phyloP scores from a whole-genome alignment of 202 grass and related monocot genomes.

The Eragrostis tef region DNA sequence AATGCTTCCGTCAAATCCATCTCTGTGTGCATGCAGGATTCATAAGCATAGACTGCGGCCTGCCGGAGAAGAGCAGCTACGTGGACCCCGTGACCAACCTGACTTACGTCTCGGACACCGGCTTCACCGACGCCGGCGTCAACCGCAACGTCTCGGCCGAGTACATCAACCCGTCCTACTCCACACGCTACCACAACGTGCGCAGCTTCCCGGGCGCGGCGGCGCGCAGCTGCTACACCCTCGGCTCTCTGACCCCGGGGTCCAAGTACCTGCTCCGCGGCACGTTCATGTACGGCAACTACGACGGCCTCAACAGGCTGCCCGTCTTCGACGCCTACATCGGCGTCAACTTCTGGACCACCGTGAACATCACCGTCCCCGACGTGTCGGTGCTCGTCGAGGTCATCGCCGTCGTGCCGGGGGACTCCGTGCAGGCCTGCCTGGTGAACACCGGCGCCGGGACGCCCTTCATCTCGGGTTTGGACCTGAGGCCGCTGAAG shows the following conservation, averaged over 20 bases:
- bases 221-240: constrained; percentile 54
- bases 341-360: constrained; percentile 58
- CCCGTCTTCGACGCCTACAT: constrained; percentile 52
- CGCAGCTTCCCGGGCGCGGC: constrained; percentile 48
- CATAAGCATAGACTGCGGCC: constrained; percentile 39
- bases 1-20: not conserved
- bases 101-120: constrained; percentile 34
- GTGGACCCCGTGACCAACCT: constrained; percentile 31
- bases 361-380: constrained; percentile 6
- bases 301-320: constrained; percentile 40
- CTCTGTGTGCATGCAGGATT: too few relatives aligned
- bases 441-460: constrained; percentile 49
- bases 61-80: constrained; percentile 34
- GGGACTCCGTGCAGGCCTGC: constrained; percentile 53
- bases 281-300: constrained; percentile 60
- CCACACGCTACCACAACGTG: constrained; percentile 26
- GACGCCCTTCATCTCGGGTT: constrained; percentile 55
- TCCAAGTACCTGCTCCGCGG: constrained; percentile 59
- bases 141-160: constrained; percentile 43
- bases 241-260: constrained; percentile 20
- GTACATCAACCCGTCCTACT: not conserved
- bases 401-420: constrained; percentile 34
- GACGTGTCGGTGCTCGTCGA: not conserved
- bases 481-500: constrained; percentile 51
- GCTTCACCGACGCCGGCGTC: constrained; percentile 44